phyloP scores from a whole-genome alignment of 73 alveolate genomes.

The Paramecium tetraurelia region DNA sequence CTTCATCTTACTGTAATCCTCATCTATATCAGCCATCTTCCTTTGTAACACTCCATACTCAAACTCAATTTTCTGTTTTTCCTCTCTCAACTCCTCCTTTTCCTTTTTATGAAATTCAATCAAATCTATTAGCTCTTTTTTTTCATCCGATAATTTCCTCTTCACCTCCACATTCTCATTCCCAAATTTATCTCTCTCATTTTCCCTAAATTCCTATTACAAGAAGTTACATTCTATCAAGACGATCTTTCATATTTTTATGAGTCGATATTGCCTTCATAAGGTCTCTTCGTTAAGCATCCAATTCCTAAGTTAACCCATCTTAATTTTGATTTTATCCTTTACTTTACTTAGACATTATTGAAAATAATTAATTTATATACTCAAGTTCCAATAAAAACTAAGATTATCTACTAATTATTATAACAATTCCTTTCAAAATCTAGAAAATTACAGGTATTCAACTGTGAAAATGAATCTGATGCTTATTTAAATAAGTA shows the following conservation, averaged over 20 bases:
- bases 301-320: background rate
- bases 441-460: background rate
- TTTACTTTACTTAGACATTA: conserved; percentile 9
- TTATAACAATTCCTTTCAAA: background rate
- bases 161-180: background rate
- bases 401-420: background rate
- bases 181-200: background rate
- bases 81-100: conserved; percentile 52
- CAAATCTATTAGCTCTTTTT: conserved; percentile 20
- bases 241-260: conserved; percentile 18
- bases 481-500: background rate
- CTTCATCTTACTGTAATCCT: conserved; percentile 18
- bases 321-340: background rate
- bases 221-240: conserved; percentile 43
- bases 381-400: background rate
- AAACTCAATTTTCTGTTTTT: conserved; percentile 50
- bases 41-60: conserved; percentile 34
- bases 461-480: background rate
- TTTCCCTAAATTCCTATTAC: background rate
- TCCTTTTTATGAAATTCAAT: conserved; percentile 52
- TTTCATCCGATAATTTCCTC: background rate
- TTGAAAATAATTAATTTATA: background rate
- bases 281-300: background rate
- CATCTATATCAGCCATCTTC: conserved; percentile 54
- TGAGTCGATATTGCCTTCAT: conserved; percentile 5